Conservation (phyloP, 352 stramenopile genomes). For the Phytophthora podocarpi region DNA sequence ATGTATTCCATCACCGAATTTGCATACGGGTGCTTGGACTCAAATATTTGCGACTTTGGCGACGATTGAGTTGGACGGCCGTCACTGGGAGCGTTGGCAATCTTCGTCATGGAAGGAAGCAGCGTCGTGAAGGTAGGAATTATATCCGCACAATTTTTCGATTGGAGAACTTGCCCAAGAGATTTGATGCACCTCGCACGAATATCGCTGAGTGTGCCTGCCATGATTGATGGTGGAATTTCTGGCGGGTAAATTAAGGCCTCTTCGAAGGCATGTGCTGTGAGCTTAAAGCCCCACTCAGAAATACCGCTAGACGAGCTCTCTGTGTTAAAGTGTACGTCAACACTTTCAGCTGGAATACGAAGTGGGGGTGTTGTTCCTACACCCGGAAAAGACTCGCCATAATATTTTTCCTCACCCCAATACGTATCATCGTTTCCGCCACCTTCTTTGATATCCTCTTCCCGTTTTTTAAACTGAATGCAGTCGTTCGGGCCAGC, state of each 20-base stretch:
- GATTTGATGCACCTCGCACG: conserved; percentile 64
- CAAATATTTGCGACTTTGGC: conserved; percentile 67
- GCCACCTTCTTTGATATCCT: conserved; percentile 15
- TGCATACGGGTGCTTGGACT: conserved; percentile 87
- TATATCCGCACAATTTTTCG: conserved; percentile 14
- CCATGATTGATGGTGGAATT: conserved; percentile 42
- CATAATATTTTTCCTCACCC: conserved; percentile 79
- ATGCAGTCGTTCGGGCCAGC: conserved; percentile 81
- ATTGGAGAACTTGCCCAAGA: conserved; percentile 37
- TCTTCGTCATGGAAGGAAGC: conserved; percentile 38
- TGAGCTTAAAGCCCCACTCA: conserved; percentile 88
- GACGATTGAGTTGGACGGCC: conserved; percentile 55
- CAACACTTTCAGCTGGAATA: conserved; percentile 66
- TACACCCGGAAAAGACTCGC: conserved; percentile 71
- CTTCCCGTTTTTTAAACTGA: conserved; percentile 65
- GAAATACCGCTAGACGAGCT: conserved; percentile 38
- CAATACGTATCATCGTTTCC: conserved; percentile 45
- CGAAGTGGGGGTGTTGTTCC: conserved; percentile 54
- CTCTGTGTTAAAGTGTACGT: conserved; percentile 80
- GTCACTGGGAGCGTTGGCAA: conserved; percentile 52
- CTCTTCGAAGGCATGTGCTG: conserved; percentile 69
- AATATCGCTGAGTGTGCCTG: conserved; percentile 61
- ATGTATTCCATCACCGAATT: conserved; percentile 86
- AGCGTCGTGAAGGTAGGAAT: conserved; percentile 27
- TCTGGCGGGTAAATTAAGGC: conserved; percentile 56